These are phyloP conservation scores for Taxillus chinensis DNA, from an alignment of 164 flowering plant species.

Conservation along the genomic window DNA sequence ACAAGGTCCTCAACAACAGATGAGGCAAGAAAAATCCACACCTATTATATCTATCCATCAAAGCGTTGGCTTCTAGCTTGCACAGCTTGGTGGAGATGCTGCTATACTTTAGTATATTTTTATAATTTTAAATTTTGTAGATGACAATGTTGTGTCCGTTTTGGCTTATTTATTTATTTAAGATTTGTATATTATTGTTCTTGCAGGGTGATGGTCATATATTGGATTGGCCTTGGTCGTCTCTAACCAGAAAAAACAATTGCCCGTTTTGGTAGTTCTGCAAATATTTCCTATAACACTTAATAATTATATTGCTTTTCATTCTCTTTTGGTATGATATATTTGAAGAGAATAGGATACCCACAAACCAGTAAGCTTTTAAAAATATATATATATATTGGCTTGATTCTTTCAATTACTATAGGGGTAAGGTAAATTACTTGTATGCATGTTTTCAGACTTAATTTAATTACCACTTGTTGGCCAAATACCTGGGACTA, in stretches of 20 bases:
- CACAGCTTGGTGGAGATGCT: no score
- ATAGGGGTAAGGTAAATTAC: not conserved
- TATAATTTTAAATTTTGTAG: no score
- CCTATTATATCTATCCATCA: no score
- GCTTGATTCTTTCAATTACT: not conserved
- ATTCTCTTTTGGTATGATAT: slow-evolving; percentile 11
- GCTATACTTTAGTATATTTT: no score
- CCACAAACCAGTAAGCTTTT: not conserved
- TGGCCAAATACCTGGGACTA: slow-evolving; percentile 62
- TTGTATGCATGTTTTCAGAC: slow-evolving; percentile 3
- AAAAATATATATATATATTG: not conserved
- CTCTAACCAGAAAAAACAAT: slow-evolving; percentile 73
- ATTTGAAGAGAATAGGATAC: slow-evolving; percentile 18
- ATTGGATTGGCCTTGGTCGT: slow-evolving; percentile 77
- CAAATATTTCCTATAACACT: slow-evolving; percentile 40
- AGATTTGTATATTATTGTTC: no score
- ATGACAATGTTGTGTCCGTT: no score
- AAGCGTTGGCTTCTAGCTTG: no score
- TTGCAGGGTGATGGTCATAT: no score
- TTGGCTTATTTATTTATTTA: no score
- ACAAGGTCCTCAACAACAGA: no score
- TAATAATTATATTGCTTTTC: slow-evolving; percentile 29
- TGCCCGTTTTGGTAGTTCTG: slow-evolving; percentile 79
- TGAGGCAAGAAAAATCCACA: no score
- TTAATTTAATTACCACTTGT: slow-evolving; percentile 21